Evolutionary conservation across 1,284 basidiomycete species (phyloP), one percentile per base, ranked within the genome.

Genomic region (Sutorius eximius): DNA sequence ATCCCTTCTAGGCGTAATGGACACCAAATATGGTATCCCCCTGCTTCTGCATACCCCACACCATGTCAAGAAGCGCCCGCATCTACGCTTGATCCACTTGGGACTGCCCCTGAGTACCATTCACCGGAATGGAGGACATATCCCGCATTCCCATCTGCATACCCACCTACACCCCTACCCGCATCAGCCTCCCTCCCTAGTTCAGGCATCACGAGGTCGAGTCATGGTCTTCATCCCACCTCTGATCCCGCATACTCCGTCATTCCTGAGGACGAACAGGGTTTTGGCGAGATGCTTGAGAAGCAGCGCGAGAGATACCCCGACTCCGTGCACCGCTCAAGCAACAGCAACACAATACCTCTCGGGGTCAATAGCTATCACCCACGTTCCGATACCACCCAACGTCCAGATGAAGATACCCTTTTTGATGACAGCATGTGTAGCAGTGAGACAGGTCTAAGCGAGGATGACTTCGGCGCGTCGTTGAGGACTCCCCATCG

Each of bases 241-340:
- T 51, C 62, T 46, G 36, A 59, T 49, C 12, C 52, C 48, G 18
- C 66, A 58, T 66, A 73, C 51, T 61, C 67, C 7, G 63, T 62
- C 41, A 68, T 75, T 49, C 60, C 61, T 5, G 75, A 76, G 30
- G 60, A 68, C 57, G 66, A 55, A n/a, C 79, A 80, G 85, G 83
- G 71, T 79, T 81, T 78, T 81, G 68, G 63, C 53, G 67, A 68
- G 80, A 83, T 79, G 85, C 83, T 86, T 84, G 77, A 76, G 80
- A 78, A 73, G 67, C 79, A 74, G 70, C 81, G 76, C 79, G 78
- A 81, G 77, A 67, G 70, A 69, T 77, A 80, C 77, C 79, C 81
- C 77, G 74, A 78, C 79, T 79, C 75, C 72, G 79, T 74, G 71
- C 71, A 73, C 68, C 74, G 73, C 79, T 79, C 75, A 82, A 84